phyloP scores from a whole-genome alignment of 257 asterid genomes.

The Nemophila menziesii region DNA sequence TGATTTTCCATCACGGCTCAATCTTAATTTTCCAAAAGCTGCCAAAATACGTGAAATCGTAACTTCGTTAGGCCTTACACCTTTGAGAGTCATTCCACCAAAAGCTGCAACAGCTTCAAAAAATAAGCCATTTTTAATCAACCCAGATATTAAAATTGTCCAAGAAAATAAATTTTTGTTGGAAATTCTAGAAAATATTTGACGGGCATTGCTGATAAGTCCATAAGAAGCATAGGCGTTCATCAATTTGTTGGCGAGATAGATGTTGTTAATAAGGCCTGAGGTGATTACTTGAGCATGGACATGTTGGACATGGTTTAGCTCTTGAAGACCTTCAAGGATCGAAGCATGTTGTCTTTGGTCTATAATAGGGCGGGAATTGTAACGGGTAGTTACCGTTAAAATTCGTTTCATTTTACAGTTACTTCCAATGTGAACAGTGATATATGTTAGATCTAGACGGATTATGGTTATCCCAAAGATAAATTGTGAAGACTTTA shows the following conservation, averaged over 20 bases:
- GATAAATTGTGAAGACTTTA: too few species aligned
- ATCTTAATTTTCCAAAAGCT: slow-evolving; percentile 35
- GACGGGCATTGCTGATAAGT: slow-evolving; percentile 22
- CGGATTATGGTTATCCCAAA: too few species aligned
- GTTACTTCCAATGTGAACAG: too few species aligned
- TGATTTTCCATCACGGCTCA: slow-evolving; percentile 30
- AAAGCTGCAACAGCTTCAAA: slow-evolving; percentile 33
- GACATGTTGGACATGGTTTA: slow-evolving; percentile 32
- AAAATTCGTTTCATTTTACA: slow-evolving; percentile 17
- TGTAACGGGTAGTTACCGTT: slow-evolving; percentile 13
- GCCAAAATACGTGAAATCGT: slow-evolving; percentile 47
- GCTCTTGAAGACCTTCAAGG: slow-evolving; percentile 22
- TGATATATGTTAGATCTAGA: too few species aligned
- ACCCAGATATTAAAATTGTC: slow-evolving; percentile 50
- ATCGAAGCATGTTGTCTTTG: slow-evolving; percentile 21
- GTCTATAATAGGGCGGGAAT: slow-evolving; percentile 20
- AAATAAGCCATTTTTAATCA: slow-evolving; percentile 29
- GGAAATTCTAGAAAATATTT: slow-evolving; percentile 23
- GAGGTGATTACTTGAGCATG: slow-evolving; percentile 36
- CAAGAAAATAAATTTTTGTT: slow-evolving; percentile 44
- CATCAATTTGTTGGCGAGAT: slow-evolving; percentile 41
- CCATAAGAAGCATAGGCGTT: slow-evolving; percentile 41
- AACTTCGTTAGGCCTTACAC: slow-evolving; percentile 41
- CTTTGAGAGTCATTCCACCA: slow-evolving; percentile 27
- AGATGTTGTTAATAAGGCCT: slow-evolving; percentile 23